Evolutionary conservation across 129 eudicot genomes (phyloP), one percentile per base, ranked within the genome.

Genomic region (Deinandra increscens): DNA sequence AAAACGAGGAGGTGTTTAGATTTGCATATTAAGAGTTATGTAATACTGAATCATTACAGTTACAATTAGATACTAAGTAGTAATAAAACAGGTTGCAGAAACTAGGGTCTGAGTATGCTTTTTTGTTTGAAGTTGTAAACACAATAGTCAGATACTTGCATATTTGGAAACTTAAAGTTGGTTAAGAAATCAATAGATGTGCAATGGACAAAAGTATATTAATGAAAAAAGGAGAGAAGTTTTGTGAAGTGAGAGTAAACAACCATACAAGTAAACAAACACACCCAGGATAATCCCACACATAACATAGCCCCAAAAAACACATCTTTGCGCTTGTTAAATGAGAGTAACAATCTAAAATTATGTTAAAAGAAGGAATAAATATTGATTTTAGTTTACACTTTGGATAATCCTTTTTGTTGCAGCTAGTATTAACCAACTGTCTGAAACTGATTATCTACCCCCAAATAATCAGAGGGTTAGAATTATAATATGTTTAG

Each of bases 351-450:
- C 39, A 50, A 37, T 23, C 13, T 43, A 36, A 14, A 17, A 6
- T 17, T 49, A 68, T 22, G 17, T 67, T 8, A 67, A n/a, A 14
- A 23, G 58, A 45, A 44, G 51, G 17, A 19, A 66, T 66, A 26
- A 44, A 66, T 13, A 44, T 58, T 13, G 8, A 45, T 8, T 66
- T 13, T 36, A 14, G 23, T 69, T 51, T 19, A 69, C 36, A n/a
- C 73, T 36, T 15, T 36, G 15, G 44, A 46, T 48, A 26, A 67
- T 31, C 49, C 7, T 36, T 68, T 68, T 19, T 34, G 19, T 51
- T 34, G 73, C 73, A 67, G 60, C 44, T 46, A 15, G 60, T 67
- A 67, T 2, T 5, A 38, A 18, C 29, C 33, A 18, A 23, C 13
- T 45, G 44, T 45, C 42, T 45, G 17, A 67, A 46, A 67, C 60